Evolutionary conservation across 1,284 basidiomycete species (phyloP).

Genomic region (Coniferiporia weirii): DNA sequence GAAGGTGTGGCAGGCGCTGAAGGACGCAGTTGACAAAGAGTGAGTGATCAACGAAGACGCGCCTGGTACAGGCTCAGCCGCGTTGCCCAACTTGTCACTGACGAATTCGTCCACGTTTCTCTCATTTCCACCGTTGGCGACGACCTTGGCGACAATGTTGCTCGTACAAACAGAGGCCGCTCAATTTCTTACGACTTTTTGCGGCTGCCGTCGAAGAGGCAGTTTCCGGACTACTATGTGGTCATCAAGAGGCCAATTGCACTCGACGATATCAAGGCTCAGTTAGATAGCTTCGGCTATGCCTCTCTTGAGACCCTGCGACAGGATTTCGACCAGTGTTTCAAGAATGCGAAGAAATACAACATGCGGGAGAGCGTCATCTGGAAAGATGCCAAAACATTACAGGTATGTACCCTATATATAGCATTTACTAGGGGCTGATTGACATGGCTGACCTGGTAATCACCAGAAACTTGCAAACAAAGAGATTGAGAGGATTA

Average conservation of each 20-base stretch:
- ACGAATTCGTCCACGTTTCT: conserved; percentile 16
- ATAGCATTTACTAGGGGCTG: not conserved
- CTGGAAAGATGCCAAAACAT: conserved; percentile 74
- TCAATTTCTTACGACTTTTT: conserved; percentile 69
- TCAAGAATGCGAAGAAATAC: conserved; percentile 86
- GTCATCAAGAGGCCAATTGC: conserved; percentile 75
- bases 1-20: conserved; percentile 67
- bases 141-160: not conserved
- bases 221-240: conserved; percentile 88
- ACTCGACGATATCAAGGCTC: conserved; percentile 80
- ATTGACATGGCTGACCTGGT: not conserved
- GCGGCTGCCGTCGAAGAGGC: conserved; percentile 67
- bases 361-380: conserved; percentile 85
- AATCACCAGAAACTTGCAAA: conserved; percentile 55
- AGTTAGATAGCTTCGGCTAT: conserved; percentile 65
- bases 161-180: conserved; percentile 45
- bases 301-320: conserved; percentile 65
- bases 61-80: conserved; percentile 29
- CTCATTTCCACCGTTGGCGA: not conserved
- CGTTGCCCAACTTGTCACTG: conserved; percentile 26
- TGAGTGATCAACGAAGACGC: conserved; percentile 47
- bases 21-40: conserved; percentile 78
- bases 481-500: conserved; percentile 57
- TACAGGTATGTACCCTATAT: conserved; percentile 42
- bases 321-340: conserved; percentile 81